Conservation (phyloP, 1,284 basidiomycete genomes). For the Cutaneotrichosporon spelunceum region DNA sequence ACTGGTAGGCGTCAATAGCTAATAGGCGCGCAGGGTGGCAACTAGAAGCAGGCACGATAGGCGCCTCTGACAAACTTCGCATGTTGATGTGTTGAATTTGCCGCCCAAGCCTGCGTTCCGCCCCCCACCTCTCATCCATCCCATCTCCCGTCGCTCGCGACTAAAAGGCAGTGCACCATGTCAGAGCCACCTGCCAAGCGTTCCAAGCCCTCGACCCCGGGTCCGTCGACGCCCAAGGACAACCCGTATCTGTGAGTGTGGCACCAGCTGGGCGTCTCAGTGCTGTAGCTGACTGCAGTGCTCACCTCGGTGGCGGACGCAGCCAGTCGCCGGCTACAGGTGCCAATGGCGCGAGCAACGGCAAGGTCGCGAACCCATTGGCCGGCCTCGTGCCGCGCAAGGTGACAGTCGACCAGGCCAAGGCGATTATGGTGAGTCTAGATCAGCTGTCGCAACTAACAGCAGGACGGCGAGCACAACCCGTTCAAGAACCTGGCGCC, state of each 20-base stretch:
- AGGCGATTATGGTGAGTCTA: constrained; percentile 64
- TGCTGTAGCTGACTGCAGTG: constrained; percentile 20
- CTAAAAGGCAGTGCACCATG: constrained; percentile 14
- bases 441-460: neutral
- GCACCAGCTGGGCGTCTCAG: too few species aligned
- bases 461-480: constrained; percentile 75
- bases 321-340: constrained; percentile 6
- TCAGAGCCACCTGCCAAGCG: constrained; percentile 45
- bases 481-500: constrained; percentile 76
- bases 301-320: constrained; percentile 27
- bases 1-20: too few species aligned
- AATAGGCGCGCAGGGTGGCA: constrained; percentile 8
- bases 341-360: constrained; percentile 10
- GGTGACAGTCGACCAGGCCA: constrained; percentile 69
- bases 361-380: constrained; percentile 56
- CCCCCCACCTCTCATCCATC: neutral
- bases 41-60: neutral
- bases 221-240: constrained; percentile 28
- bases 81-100: constrained; percentile 3
- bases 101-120: neutral
- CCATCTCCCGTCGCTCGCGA: neutral
- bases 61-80: constrained; percentile 6
- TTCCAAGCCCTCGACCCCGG: constrained; percentile 33
- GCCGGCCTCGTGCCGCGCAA: constrained; percentile 73
- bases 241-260: constrained; percentile 45